Evolutionary conservation across 805 yeast genomes (phyloP).

Genomic region (Tetrapisispora phaffii): DNA sequence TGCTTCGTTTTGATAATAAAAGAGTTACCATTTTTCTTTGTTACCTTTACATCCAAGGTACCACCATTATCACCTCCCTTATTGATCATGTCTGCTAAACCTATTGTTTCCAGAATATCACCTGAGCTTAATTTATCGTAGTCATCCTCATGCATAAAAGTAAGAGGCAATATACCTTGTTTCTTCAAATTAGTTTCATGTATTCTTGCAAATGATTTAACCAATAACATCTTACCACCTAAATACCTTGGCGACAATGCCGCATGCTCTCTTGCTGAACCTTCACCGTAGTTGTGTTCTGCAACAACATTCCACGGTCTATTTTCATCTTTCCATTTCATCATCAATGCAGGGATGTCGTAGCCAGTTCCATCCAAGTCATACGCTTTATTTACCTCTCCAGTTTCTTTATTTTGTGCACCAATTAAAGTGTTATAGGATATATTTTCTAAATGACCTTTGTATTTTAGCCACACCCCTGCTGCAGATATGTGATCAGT

Average conservation of each 20-base stretch:
- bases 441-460: conserved; percentile 94
- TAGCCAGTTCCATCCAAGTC: conserved; percentile 72
- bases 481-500: conserved; percentile 99
- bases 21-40: conserved; percentile 61
- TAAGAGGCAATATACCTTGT: conserved; percentile 94
- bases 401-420: conserved; percentile 93
- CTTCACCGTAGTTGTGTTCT: conserved; percentile 98
- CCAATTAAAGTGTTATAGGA: conserved; percentile 93
- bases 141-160: conserved; percentile 83
- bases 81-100: conserved; percentile 63
- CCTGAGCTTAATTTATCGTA: conserved; percentile 73
- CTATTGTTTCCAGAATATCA: conserved; percentile 67
- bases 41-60: conserved; percentile 54
- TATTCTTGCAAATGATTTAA: conserved; percentile 94
- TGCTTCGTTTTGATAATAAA: conserved; percentile 73
- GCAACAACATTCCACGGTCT: conserved; percentile 94
- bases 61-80: conserved; percentile 89
- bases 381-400: conserved; percentile 83
- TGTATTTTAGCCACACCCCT: conserved; percentile 96
- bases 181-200: conserved; percentile 97
- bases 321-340: conserved; percentile 78
- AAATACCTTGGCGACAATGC: conserved; percentile 91
- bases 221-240: conserved; percentile 81
- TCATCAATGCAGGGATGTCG: conserved; percentile 93
- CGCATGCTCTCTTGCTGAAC: conserved; percentile 98